Conservation (phyloP, 2,329 filamentous ascomycete species). For the Bertia moriformis region DNA sequence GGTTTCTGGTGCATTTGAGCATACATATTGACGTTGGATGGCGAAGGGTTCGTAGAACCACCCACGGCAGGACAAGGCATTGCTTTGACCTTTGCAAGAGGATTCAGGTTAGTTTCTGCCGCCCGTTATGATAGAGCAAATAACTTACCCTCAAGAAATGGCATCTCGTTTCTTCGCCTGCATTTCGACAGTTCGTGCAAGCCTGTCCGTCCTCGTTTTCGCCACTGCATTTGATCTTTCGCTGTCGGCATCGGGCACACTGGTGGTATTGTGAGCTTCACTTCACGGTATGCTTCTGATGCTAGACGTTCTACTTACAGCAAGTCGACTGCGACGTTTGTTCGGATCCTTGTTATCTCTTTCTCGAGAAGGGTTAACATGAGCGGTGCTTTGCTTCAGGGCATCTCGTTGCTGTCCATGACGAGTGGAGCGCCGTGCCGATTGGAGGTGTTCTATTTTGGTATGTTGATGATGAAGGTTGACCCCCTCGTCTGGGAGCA, state of each 20-base stretch:
- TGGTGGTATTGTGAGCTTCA: conserved; percentile 12
- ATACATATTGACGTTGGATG: too few species aligned
- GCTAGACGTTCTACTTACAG: background rate
- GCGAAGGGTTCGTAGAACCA: too few species aligned
- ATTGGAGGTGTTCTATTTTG: background rate
- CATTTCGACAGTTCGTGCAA: conserved; percentile 39
- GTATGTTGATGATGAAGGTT: background rate
- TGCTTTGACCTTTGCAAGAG: background rate
- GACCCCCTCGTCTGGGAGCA: background rate
- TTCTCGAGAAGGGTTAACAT: background rate
- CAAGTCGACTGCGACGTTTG: background rate
- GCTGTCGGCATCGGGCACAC: conserved; percentile 45
- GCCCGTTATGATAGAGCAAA: too few species aligned
- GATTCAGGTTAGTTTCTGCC: too few species aligned
- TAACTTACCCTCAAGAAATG: conserved; percentile 34
- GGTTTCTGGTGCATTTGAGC: too few species aligned
- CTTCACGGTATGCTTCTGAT: background rate
- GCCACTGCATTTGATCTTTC: conserved; percentile 52
- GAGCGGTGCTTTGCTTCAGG: background rate
- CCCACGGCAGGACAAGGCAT: background rate
- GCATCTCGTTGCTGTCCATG: background rate
- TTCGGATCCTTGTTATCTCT: background rate
- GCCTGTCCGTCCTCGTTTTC: conserved; percentile 36
- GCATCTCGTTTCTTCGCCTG: conserved; percentile 28
- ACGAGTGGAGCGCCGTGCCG: too few species aligned